phyloP scores from a whole-genome alignment of 805 yeast species.

The Nakazawaea ernobii region DNA sequence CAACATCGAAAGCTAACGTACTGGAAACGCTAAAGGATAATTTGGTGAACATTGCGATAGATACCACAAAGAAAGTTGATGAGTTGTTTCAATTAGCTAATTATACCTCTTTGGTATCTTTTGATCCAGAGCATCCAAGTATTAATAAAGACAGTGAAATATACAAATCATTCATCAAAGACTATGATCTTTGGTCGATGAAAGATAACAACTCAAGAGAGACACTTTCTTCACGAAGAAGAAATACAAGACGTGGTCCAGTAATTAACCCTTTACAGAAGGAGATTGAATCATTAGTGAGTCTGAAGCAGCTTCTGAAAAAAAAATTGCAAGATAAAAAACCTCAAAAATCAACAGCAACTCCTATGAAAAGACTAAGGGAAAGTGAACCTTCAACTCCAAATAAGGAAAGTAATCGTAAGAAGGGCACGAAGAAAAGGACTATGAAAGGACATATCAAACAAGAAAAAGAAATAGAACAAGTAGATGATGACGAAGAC shows the following conservation, averaged over 20 bases:
- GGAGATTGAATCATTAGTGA: constrained; percentile 16
- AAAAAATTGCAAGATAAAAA: neutral
- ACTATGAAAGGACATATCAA: neutral
- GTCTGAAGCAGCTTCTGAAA: neutral
- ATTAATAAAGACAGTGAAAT: constrained; percentile 30
- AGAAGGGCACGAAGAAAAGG: neutral
- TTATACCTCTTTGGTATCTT: constrained; percentile 55
- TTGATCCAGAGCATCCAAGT: constrained; percentile 42
- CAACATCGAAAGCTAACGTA: neutral
- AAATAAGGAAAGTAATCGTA: neutral
- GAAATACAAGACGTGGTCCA: constrained; percentile 18
- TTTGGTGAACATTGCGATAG: constrained; percentile 37
- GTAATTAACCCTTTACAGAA: constrained; percentile 17
- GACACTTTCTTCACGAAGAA: constrained; percentile 18
- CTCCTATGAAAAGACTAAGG: neutral
- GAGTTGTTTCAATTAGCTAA: constrained; percentile 61
- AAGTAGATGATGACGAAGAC: neutral
- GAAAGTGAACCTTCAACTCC: neutral
- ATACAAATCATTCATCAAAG: constrained; percentile 25
- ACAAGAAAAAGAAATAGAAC: neutral
- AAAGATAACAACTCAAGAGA: constrained; percentile 14
- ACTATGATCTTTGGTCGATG: constrained; percentile 34
- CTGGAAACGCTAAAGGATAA: constrained; percentile 19
- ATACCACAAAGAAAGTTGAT: constrained; percentile 44
- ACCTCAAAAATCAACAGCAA: neutral